Percentiles rank a stretch among this genome's conserved stretches.
Conservation (phyloP, 306 rosid species). For the Vicia faba region DNA sequence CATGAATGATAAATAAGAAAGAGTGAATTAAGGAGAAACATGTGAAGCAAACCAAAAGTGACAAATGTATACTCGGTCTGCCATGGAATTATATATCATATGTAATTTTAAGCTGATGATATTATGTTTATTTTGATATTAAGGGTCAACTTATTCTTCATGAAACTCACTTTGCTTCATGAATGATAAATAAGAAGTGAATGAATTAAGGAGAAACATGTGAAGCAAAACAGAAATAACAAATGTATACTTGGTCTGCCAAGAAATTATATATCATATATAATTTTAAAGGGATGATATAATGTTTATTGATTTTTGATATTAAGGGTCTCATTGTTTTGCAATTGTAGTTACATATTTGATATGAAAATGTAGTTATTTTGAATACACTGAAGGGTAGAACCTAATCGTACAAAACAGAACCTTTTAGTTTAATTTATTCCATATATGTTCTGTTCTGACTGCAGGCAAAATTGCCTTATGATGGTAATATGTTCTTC, state of each 20-base stretch:
- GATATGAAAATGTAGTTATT: neutral
- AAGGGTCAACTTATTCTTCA: conserved; percentile 19
- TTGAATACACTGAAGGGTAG: neutral
- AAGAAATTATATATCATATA: conserved; percentile 6
- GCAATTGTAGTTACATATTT: neutral
- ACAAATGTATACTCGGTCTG: conserved; percentile 7
- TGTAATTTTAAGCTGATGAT: conserved; percentile 9
- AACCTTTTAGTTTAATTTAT: neutral
- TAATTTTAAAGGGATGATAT: conserved; percentile 12
- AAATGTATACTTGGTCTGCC: conserved; percentile 8
- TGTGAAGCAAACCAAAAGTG: neutral
- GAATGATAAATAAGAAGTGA: conserved; percentile 15
- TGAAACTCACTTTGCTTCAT: conserved; percentile 4
- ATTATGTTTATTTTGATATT: conserved; percentile 15
- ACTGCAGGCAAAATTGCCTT: conserved; percentile 6
- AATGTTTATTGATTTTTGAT: neutral
- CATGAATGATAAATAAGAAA: conserved; percentile 21
- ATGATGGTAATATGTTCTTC: conserved; percentile 13
- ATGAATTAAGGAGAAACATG: conserved; percentile 14
- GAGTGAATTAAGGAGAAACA: conserved; percentile 17
- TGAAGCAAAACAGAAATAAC: conserved; percentile 1
- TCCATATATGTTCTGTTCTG: neutral
- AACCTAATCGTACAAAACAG: neutral
- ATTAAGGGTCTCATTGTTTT: conserved; percentile 17
- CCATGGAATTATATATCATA: conserved; percentile 13